A percentile compares a stretch with the other conserved stretches of the same genome.
Conservation (phyloP, 495 filamentous ascomycete genomes). For the Jackrogersella minutella region DNA sequence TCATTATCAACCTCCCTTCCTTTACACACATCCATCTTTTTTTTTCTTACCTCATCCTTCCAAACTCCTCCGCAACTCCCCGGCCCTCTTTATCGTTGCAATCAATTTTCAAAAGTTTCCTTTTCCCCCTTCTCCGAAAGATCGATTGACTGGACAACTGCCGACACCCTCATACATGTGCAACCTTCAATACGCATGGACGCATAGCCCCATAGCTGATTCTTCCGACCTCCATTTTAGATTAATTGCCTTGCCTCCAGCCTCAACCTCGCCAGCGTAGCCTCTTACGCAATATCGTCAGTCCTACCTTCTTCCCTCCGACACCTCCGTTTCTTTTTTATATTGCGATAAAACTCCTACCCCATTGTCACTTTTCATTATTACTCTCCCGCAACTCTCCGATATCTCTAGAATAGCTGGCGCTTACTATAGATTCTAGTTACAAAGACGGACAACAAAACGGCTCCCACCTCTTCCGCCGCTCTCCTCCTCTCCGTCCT, state of each 20-base stretch:
- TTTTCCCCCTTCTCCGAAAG: slow-evolving; percentile 5
- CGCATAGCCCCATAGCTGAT: slow-evolving; percentile 29
- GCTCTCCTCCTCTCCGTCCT: slow-evolving; percentile 55
- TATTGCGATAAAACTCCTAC: slow-evolving; percentile 24
- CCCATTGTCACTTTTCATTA: slow-evolving; percentile 11
- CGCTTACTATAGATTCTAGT: slow-evolving; percentile 25
- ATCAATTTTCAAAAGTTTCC: slow-evolving; percentile 27
- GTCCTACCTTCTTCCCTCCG: slow-evolving; percentile 23
- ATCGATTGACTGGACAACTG: slow-evolving; percentile 30
- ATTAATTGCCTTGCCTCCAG: slow-evolving; percentile 36
- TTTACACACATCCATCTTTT: no score
- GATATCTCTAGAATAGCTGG: slow-evolving; percentile 8
- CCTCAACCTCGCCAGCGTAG: slow-evolving; percentile 37
- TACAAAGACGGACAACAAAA: slow-evolving; percentile 54
- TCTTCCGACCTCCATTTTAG: slow-evolving; percentile 37
- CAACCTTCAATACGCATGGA: slow-evolving; percentile 29
- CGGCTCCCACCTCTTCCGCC: slow-evolving; percentile 54
- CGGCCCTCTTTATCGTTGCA: slow-evolving; percentile 14
- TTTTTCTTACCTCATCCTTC: slow-evolving; percentile 37
- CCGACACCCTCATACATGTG: slow-evolving; percentile 37
- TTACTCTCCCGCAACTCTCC: slow-evolving; percentile 16
- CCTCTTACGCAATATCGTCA: slow-evolving; percentile 37
- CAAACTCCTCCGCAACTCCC: slow-evolving; percentile 26
- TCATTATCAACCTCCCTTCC: slow-evolving; percentile 32
- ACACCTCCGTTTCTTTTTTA: slow-evolving; percentile 19